phyloP scores from a whole-genome alignment of 1,284 basidiomycete genomes.

The Polyporus tsugae region DNA sequence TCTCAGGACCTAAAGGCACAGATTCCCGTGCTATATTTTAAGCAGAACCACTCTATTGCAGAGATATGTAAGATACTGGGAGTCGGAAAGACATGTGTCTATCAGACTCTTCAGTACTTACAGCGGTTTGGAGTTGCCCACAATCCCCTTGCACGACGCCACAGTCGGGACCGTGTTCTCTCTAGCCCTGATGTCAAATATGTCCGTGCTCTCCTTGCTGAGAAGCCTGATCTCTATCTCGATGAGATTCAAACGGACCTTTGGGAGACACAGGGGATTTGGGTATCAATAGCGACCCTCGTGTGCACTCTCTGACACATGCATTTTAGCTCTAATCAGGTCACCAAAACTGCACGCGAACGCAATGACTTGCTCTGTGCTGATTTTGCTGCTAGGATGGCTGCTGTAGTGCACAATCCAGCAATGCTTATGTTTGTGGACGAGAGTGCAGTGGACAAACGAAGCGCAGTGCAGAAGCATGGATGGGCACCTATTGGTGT shows the following conservation, averaged over 20 bases:
- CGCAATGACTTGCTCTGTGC: constrained; percentile 18
- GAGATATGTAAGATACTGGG: constrained; percentile 7
- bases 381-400: constrained; percentile 8
- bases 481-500: constrained; percentile 17
- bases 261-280: background rate
- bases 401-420: background rate
- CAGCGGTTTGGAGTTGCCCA: too few species aligned
- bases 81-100: background rate
- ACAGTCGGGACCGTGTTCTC: too few species aligned
- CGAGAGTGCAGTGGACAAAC: constrained; percentile 17
- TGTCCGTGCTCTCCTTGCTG: constrained; percentile 5
- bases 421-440: constrained; percentile 15
- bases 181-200: background rate
- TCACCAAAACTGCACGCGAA: constrained; percentile 16
- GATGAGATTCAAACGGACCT: constrained; percentile 17
- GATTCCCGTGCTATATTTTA: background rate
- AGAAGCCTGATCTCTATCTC: constrained; percentile 14
- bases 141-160: too few species aligned
- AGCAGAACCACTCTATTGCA: background rate
- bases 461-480: background rate
- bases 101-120: background rate
- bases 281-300: constrained; percentile 14
- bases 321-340: constrained; percentile 4
- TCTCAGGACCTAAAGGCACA: background rate
- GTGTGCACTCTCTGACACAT: constrained; percentile 10